These are phyloP conservation scores for Verticillium dahliae DNA, from an alignment of 2,329 filamentous ascomycete species.

Conservation along the genomic window DNA sequence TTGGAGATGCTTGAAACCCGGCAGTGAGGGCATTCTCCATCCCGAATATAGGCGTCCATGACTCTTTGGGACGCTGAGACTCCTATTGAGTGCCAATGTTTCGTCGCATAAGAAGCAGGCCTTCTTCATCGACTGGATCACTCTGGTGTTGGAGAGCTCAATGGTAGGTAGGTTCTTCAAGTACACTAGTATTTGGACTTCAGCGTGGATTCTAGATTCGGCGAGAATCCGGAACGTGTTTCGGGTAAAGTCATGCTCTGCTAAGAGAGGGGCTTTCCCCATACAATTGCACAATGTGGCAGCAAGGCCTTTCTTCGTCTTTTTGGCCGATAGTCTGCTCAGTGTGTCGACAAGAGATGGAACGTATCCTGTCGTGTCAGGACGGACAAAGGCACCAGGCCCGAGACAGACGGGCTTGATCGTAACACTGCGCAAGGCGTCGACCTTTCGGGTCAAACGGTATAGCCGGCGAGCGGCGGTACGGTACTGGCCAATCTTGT, in stretches of 20 bases:
- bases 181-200: background rate
- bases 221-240: background rate
- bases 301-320: background rate
- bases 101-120: background rate
- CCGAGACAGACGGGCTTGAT: background rate
- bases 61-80: background rate
- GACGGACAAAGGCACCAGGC: background rate
- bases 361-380: background rate
- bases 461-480: constrained; percentile 25
- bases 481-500: constrained; percentile 28
- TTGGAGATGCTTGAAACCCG: background rate
- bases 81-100: background rate
- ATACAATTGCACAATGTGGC: background rate
- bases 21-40: background rate
- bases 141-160: background rate
- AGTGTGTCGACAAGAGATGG: background rate
- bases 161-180: background rate
- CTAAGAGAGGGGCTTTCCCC: background rate
- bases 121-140: background rate
- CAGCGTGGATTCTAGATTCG: background rate
- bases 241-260: background rate
- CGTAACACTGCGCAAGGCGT: background rate
- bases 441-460: constrained; percentile 20
- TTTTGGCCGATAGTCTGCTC: background rate
- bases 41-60: background rate